Conservation (phyloP, 306 rosid genomes). For the Vigna trinervia region DNA sequence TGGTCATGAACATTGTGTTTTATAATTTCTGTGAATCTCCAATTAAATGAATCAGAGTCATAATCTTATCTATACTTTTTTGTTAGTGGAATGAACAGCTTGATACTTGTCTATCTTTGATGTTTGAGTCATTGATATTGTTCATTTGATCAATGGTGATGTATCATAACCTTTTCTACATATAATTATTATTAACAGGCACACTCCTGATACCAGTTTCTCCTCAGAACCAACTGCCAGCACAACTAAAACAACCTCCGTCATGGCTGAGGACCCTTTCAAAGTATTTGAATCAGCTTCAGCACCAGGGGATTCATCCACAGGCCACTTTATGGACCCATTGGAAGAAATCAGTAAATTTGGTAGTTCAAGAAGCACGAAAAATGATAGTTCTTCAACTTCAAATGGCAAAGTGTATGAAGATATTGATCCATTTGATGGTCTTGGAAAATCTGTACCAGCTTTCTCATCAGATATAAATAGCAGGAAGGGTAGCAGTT, state of each 20-base stretch:
- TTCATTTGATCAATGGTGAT: conserved; percentile 35
- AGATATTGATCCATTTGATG: conserved; percentile 83
- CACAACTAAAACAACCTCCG: conserved; percentile 63
- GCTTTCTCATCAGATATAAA: conserved; percentile 75
- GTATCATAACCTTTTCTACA: conserved; percentile 31
- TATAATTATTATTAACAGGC: conserved; percentile 62
- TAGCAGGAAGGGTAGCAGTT: conserved; percentile 65
- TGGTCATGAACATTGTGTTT: conserved; percentile 13
- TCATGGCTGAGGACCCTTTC: conserved; percentile 69
- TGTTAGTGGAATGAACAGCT: conserved; percentile 10
- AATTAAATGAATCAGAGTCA: not conserved
- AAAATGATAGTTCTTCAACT: conserved; percentile 56
- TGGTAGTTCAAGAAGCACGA: conserved; percentile 65
- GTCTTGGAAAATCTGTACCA: conserved; percentile 83
- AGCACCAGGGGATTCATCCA: conserved; percentile 44
- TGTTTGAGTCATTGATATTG: conserved; percentile 28
- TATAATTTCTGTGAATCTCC: conserved; percentile 26
- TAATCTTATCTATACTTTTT: not conserved
- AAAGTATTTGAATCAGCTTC: conserved; percentile 65
- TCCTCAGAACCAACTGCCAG: conserved; percentile 64
- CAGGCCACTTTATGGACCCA: conserved; percentile 67
- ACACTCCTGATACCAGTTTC: conserved; percentile 64
- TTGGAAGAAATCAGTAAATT: conserved; percentile 77
- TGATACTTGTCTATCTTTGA: conserved; percentile 16
- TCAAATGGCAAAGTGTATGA: conserved; percentile 68